Evolutionary conservation across 208 protist species (phyloP).

Genomic region (Crithidia mellificae): DNA sequence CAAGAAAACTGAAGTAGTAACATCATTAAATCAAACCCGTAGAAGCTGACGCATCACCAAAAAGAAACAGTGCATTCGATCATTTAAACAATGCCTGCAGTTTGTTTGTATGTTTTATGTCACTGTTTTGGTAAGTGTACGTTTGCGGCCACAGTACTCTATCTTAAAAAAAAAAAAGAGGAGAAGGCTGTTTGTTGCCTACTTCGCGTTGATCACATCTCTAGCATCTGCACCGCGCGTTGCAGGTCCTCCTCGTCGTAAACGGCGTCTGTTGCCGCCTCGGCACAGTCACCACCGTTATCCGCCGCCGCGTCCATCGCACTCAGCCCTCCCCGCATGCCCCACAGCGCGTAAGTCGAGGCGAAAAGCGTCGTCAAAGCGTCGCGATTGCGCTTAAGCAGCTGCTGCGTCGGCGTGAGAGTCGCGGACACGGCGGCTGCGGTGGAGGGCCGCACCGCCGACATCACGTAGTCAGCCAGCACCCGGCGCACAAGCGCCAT

Average conservation of each 20-base stretch:
- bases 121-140: too few relatives aligned
- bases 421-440: not conserved
- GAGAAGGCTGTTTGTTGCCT: not conserved
- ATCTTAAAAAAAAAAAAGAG: conserved; percentile 1
- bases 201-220: not conserved
- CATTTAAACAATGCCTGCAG: too few relatives aligned
- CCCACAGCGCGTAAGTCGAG: conserved; percentile 12
- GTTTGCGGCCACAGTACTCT: too few relatives aligned
- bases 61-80: too few relatives aligned
- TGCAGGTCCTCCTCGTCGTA: conserved; percentile 11
- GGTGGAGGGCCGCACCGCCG: not conserved
- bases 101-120: too few relatives aligned
- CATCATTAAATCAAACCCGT: too few relatives aligned
- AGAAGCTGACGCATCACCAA: too few relatives aligned
- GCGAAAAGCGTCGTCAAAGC: conserved; percentile 1
- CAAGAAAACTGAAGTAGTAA: too few relatives aligned
- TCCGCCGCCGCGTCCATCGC: not conserved
- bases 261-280: conserved; percentile 2
- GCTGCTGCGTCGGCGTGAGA: not conserved
- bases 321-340: not conserved
- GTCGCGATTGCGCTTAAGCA: conserved; percentile 11
- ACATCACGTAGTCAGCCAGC: conserved; percentile 34
- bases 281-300: conserved; percentile 7
- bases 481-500: conserved; percentile 23
- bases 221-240: conserved; percentile 14